Evolutionary conservation across 2,329 filamentous ascomycete genomes (phyloP), one percentile per base, ranked within the genome.

Genomic region (Fusarium subglutinans): DNA sequence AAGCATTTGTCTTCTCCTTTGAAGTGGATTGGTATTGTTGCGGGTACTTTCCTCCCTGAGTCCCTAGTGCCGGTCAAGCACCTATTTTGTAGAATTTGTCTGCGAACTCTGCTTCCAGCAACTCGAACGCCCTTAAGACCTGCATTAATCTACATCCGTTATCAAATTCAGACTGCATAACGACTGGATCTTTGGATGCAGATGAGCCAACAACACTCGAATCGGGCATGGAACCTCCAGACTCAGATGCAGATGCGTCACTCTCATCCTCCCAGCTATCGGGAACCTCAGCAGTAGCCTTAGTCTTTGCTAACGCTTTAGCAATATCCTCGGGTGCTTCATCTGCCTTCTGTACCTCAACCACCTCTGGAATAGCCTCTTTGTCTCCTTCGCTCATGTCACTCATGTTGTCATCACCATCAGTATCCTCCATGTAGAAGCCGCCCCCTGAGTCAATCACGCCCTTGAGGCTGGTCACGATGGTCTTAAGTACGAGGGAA

Each of bases 401-500:
- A 33, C 47, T 50, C 47, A 33, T 33, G 22, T 17, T 51, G 14
- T 83, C 86, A 66, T 81, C 81, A 47, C 84, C 86, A 73, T 84
- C 83, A 18, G 62, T 61, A 41, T 55, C 70, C 6, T 67, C 63
- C 12, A 44, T 20, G 17, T 80, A 80, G 28, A 82, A 79, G 57
- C 89, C 87, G 15, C 53, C 68, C 58, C n/a, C 72, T 75, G 48
- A 80, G 13, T 79, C 78, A 24, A 88, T 81, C 74, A 91, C 88
- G 69, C 88, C 88, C 12, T 85, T 85, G 5, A 94, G 80, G 53
- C 88, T 90, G 0, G 91, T 91, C 40, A 93, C 88, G 72, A 97
- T 93, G 11, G 94, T 94, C 2, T 92, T 91, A 1, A 94, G 84
- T 0, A 91, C 80, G 26, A 89, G 79, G 0, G 83, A 86, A 61